Base-by-base conservation (phyloP, 768 basidiomycete genomes). In the Panaeolus papilionaceus region DNA sequence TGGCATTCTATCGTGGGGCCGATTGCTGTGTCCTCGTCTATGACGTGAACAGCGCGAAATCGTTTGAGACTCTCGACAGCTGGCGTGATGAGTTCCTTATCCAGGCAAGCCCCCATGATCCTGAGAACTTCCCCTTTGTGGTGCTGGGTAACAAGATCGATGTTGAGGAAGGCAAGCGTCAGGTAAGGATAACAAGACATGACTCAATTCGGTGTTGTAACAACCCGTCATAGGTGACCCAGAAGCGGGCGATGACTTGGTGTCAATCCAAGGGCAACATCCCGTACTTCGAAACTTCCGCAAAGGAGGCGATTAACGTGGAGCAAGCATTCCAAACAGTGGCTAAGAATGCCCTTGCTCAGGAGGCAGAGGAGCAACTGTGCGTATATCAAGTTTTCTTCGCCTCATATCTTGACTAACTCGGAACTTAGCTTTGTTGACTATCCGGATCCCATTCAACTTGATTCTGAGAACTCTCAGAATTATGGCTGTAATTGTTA, bases 141-240 rank as follows among this genome's bases (percentile, higher is more conserved):
- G 97, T 99, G 12, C 82, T 99, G 68, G 98, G 98, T n/a, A 99
- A 99, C 84, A 99, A 99, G 94, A 97, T 99, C 78, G 98, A 99
- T 78, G 94, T 98, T 75, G 98, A 99, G 82, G 98, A 99, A 84
- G 93, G 91, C 78, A 99, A 98, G 80, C 90, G 97, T 71, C 96
- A 98, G 89, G 96, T 95, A 66, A 69, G 86, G 73, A 38, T 28
- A 58, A 37, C 10, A 28, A 20, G 26, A 58, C 33, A 58, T 58
- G 33, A 28, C 33, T 37, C 11, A 4, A 37, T 58, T 45, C 18
- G 11, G 18, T 62, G 18, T 14, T 66, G 28, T 58, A 39, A 66
- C 2, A 65, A 45, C 65, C 10, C 58, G 26, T 18, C 61, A 18
- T 72, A 97, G 96, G 96, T 99, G 33, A 95, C 95, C 9, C 97